Percentiles rank a stretch among this genome's conserved stretches.
phyloP scores from a whole-genome alignment of 2,329 filamentous ascomycete species.

The Hysterium pulicare region DNA sequence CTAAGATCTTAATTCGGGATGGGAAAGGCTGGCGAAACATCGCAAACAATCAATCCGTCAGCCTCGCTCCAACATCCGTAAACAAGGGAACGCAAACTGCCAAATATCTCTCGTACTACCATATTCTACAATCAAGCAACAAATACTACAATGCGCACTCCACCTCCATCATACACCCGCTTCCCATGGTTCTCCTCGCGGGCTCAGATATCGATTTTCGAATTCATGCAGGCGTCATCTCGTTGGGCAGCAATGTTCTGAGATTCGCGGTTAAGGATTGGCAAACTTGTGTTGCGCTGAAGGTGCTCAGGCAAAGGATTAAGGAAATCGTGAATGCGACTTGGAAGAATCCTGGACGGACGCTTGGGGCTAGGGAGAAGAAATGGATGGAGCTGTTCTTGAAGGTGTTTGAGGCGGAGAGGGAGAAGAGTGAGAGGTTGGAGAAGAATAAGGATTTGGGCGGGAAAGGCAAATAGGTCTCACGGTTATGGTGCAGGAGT shows the following conservation, averaged over 20 bases:
- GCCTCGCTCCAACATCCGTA: slow-evolving; percentile 81
- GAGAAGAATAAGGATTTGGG: slow-evolving; percentile 19
- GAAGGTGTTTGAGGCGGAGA: slow-evolving; percentile 26
- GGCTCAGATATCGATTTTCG: slow-evolving; percentile 81
- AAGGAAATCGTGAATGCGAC: slow-evolving; percentile 70
- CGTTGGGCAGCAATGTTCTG: slow-evolving; percentile 82
- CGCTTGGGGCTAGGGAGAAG: slow-evolving; percentile 37
- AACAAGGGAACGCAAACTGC: slow-evolving; percentile 62
- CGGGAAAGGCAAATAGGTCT: too few species aligned
- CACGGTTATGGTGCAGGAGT: too few species aligned
- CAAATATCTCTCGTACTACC: slow-evolving; percentile 89
- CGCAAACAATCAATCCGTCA: slow-evolving; percentile 87
- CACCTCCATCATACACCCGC: slow-evolving; percentile 68
- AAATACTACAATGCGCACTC: slow-evolving; percentile 78
- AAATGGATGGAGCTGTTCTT: slow-evolving; percentile 42
- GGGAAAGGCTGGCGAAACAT: slow-evolving; percentile 87
- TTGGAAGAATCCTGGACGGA: slow-evolving; percentile 56
- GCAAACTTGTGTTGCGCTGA: slow-evolving; percentile 88
- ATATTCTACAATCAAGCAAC: slow-evolving; percentile 91
- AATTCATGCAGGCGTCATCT: slow-evolving; percentile 82
- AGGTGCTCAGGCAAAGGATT: slow-evolving; percentile 69
- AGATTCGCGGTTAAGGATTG: slow-evolving; percentile 82
- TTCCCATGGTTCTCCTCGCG: slow-evolving; percentile 69
- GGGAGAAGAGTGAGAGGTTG: slow-evolving; percentile 31
- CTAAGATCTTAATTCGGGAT: slow-evolving; percentile 82